Base-by-base conservation (phyloP, 1,139 yeast genomes). In the Yamadazyma membranifaciens region DNA sequence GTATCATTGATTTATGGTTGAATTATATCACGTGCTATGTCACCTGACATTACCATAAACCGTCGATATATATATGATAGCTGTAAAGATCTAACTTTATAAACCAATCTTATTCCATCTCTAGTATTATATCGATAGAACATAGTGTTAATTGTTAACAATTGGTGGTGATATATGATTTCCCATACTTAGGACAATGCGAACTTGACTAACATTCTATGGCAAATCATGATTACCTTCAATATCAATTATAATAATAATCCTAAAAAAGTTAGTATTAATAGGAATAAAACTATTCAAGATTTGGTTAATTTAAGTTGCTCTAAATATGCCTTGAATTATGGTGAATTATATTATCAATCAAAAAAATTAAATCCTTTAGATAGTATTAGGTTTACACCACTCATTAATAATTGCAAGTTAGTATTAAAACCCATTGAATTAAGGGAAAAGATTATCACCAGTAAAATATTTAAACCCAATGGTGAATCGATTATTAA, bases 351-450 rank as follows among this genome's bases (percentile, higher is more conserved):
- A 29, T 45, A 45, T 25, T 54, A 63, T 47, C 59, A 65, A 38
- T 57, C 53, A 41, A 68, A 67, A 44, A 51, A 45, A 12, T 46
- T 70, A 22, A 75, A 70, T 42, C 45, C 53, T 1, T 47, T 66
- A 11, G 51, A 65, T 26, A 68, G 73, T 1, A 46, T 71, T 12
- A 52, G 73, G 36, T 57, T 66, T 39, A 60, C 72, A 6, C 57
- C 55, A 24, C 51, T 71, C 16, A 45, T 60, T 25, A 68, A 64
- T 41, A 70, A 62, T 49, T 52, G 64, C 14, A 64, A 59, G 40
- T 48, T 72, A 29, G 50, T 49, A 22, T 48, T 62, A 25, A 54
- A 55, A 42, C 42, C 58, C 13, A 52, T 56, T 67, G 47, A 39
- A 16, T 33, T 46, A 12, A 36, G 25, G 3, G 45, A 39, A 13